Evolutionary conservation across 305 asterid species (phyloP).

Genomic region (Galium porrigens): DNA sequence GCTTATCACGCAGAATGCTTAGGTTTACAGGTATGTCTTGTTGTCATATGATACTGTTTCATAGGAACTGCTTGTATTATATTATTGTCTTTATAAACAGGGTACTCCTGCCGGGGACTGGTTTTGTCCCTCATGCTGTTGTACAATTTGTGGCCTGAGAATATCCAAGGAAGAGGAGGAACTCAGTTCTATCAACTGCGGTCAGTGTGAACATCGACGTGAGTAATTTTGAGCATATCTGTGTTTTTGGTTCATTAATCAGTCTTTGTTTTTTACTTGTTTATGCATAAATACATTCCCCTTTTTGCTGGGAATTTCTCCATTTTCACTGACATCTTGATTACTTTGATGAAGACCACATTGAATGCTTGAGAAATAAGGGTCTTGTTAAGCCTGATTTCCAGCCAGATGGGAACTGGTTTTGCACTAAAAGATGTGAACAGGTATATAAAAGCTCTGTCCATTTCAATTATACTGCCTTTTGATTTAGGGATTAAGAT

Average conservation of each 20-base stretch:
- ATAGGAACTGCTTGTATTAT: constrained; percentile 8
- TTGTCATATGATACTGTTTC: constrained; percentile 13
- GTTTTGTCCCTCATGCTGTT: constrained; percentile 85
- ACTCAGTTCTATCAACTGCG: constrained; percentile 29
- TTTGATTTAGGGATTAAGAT: background rate
- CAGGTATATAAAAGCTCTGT: constrained; percentile 34
- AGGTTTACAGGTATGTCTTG: constrained; percentile 43
- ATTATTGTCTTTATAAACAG: constrained; percentile 29
- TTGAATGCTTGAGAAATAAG: constrained; percentile 38
- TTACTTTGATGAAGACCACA: constrained; percentile 44
- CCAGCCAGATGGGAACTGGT: constrained; percentile 44
- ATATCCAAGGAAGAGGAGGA: constrained; percentile 21
- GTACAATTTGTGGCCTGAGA: constrained; percentile 47
- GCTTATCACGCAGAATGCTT: constrained; percentile 62
- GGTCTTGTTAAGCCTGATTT: constrained; percentile 22
- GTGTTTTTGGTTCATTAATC: constrained; percentile 8
- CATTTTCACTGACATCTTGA: constrained; percentile 14
- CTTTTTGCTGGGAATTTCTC: constrained; percentile 13
- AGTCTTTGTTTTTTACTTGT: background rate
- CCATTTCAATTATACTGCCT: constrained; percentile 5
- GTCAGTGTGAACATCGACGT: constrained; percentile 71
- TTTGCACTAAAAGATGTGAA: constrained; percentile 49
- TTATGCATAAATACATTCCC: background rate
- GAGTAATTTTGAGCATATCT: constrained; percentile 22
- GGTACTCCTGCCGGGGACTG: constrained; percentile 74